These are phyloP conservation scores for Pelagophyceae sp. DNA, from an alignment of 352 stramenopile genomes.

Conservation along the genomic window DNA sequence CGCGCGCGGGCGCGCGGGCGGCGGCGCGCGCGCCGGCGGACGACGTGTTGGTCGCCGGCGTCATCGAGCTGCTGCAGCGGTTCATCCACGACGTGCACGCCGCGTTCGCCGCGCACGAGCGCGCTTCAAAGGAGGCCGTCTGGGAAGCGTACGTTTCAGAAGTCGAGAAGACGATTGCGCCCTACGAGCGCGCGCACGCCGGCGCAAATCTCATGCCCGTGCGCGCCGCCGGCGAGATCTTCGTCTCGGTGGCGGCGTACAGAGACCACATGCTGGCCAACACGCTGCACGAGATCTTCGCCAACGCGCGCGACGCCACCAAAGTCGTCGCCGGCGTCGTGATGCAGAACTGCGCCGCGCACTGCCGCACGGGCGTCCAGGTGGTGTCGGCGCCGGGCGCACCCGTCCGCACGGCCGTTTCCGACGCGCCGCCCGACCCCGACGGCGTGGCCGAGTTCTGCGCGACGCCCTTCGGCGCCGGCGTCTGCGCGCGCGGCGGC, in stretches of 20 bases:
- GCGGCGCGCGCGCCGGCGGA: neutral
- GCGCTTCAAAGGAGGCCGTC: neutral
- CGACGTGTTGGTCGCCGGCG: neutral
- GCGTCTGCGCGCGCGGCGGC: conserved; percentile 25
- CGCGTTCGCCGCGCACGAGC: neutral
- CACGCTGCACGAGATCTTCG: conserved; percentile 40
- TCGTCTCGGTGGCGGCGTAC: conserved; percentile 43
- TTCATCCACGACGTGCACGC: neutral
- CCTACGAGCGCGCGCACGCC: neutral
- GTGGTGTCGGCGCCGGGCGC: conserved; percentile 1
- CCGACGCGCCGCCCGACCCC: conserved; percentile 7
- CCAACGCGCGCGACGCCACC: conserved; percentile 29
- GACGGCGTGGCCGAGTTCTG: conserved; percentile 33
- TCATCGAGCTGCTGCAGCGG: neutral
- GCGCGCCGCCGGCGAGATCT: conserved; percentile 33
- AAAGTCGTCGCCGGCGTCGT: conserved; percentile 39
- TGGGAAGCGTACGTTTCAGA: neutral
- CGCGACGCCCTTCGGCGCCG: conserved; percentile 28
- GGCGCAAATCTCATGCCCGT: neutral
- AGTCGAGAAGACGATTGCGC: neutral
- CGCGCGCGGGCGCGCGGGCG: no score
- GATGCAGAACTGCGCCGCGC: conserved; percentile 36
- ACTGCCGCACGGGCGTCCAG: conserved; percentile 30
- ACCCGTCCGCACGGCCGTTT: neutral
- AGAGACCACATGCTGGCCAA: conserved; percentile 40